Evolutionary conservation across 441 rosid genomes (phyloP), one percentile per base, ranked within the genome.

Genomic region (Populus trichocarpa): DNA sequence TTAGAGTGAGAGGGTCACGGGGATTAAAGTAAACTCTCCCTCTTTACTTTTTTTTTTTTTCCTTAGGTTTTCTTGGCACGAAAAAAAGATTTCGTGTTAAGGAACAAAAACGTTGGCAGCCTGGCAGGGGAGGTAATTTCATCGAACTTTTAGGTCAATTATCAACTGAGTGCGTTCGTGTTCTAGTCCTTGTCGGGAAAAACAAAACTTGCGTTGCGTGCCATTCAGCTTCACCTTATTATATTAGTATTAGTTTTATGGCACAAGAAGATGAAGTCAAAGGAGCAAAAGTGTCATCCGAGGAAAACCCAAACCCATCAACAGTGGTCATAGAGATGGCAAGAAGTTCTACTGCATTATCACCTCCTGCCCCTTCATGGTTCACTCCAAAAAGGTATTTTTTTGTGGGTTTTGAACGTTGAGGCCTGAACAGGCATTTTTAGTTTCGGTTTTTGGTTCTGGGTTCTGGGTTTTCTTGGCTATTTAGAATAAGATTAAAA

Each of bases 331-430:
- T 66, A 74, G 83, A 81, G 75, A 83, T 84, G 84, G 90, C 59
- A 36, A 71, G 75, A 10, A 83, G 64, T 63, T 73, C 77, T 4
- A 46, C 67, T 33, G 36, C 85, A 46, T 77, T 80, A n/a, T 64
- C 88, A 22, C 81, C 83, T 73, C 72, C 87, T 1, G 59, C 78
- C 16, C 91, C 92, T 65, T 92, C 97, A n/a, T 92, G 97, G 97
- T 91, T 93, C 83, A 85, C 95, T 53, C 97, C 98, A 8, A 84
- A 84, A 78, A 91, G 86, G 98, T 92, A 70, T 1, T 0, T 35
- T 70, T 65, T 69, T 6, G 38, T 18, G 33, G 20, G 63, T 26
- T 12, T 22, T 70, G 30, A 18, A 4, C 20, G 63, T 9, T 35
- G 16, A 5, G 68, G 59, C 32, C 26, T 25, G 28, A 35, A 11